Conservation (phyloP, 768 basidiomycete genomes). For the Terana coerulea region DNA sequence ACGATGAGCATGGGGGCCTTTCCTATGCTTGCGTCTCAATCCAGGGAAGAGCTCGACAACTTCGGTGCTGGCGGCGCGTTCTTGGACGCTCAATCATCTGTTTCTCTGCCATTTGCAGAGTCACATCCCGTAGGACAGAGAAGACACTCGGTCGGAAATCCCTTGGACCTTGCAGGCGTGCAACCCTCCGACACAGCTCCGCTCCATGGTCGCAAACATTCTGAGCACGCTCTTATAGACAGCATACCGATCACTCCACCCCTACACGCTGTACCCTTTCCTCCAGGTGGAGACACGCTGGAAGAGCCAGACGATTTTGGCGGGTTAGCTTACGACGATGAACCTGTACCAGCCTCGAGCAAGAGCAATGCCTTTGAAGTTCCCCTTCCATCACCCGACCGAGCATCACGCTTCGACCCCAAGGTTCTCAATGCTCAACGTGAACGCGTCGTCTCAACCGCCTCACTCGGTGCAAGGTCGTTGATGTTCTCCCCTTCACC, state of each 20-base stretch:
- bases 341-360: conserved; percentile 22
- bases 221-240: conserved; percentile 46
- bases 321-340: conserved; percentile 43
- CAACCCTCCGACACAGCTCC: conserved; percentile 35
- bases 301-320: conserved; percentile 33
- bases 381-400: conserved; percentile 32
- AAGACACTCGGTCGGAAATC: conserved; percentile 55
- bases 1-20: conserved; percentile 67
- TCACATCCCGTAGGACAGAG: conserved; percentile 28
- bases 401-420: conserved; percentile 44
- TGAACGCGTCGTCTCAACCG: conserved; percentile 41
- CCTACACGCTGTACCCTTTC: conserved; percentile 58
- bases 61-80: conserved; percentile 46
- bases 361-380: conserved; percentile 28
- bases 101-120: conserved; percentile 11
- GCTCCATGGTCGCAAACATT: conserved; percentile 46
- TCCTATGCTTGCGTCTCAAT: background rate
- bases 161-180: conserved; percentile 48
- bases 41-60: conserved; percentile 32
- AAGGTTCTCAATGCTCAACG: conserved; percentile 30
- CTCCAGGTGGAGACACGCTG: conserved; percentile 33
- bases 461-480: conserved; percentile 60
- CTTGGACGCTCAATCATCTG: conserved; percentile 33
- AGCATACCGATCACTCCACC: conserved; percentile 36
- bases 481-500: conserved; percentile 43